Evolutionary conservation across 306 rosid species (phyloP).

Genomic region (Rosa persica): DNA sequence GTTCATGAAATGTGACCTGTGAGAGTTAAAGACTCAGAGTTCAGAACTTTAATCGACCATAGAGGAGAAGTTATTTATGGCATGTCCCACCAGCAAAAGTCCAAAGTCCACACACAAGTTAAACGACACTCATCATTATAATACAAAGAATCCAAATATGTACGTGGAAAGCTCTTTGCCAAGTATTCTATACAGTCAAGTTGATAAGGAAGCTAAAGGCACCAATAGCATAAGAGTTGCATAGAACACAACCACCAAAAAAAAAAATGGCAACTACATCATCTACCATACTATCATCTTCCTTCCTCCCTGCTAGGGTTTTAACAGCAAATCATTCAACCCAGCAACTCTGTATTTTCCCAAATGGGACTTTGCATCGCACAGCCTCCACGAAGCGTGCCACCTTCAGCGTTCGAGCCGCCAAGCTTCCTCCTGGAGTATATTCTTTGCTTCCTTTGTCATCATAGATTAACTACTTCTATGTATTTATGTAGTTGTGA

Average conservation of each 20-base stretch:
- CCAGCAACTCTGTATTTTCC: slow-evolving; percentile 25
- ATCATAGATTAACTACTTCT: not conserved
- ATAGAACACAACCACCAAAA: not conserved
- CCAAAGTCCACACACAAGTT: slow-evolving; percentile 3
- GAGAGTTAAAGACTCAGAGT: not conserved
- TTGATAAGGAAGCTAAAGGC: slow-evolving; percentile 28
- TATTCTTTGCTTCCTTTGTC: slow-evolving; percentile 14
- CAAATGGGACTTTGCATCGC: slow-evolving; percentile 20
- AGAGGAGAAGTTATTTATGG: not conserved
- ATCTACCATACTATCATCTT: slow-evolving; percentile 36
- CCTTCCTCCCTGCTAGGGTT: slow-evolving; percentile 42
- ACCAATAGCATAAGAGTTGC: not conserved
- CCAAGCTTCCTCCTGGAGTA: slow-evolving; percentile 79
- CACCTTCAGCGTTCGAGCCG: slow-evolving; percentile 59
- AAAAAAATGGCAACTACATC: slow-evolving; percentile 64
- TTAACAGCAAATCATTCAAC: slow-evolving; percentile 20
- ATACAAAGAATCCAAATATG: not conserved
- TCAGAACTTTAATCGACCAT: not conserved
- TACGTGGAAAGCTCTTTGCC: slow-evolving; percentile 24
- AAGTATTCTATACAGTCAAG: not conserved
- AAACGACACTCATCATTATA: not conserved
- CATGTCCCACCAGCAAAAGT: slow-evolving; percentile 1
- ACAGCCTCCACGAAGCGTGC: slow-evolving; percentile 21
- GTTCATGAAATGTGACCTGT: not conserved
- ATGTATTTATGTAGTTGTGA: not conserved